A percentile compares a stretch with the other conserved stretches of the same genome.
Evolutionary conservation across 83 land plant species (phyloP).

Genomic region (Picea abies): DNA sequence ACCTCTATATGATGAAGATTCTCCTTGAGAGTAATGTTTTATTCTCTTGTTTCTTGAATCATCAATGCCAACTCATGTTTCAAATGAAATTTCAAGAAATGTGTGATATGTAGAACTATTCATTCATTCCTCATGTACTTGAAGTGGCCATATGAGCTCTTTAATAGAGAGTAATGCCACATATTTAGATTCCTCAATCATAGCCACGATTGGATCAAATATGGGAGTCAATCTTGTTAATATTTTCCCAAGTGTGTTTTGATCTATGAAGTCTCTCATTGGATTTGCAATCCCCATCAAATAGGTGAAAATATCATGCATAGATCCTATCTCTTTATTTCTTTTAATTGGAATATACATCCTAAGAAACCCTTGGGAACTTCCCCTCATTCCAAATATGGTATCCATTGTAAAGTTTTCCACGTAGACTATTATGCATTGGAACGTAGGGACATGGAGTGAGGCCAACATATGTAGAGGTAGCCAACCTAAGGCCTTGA

Average conservation of each 20-base stretch:
- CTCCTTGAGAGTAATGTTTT: background rate
- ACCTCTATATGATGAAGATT: background rate
- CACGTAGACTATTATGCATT: no score
- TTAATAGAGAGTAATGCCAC: background rate
- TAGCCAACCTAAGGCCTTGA: no score
- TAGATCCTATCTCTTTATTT: background rate
- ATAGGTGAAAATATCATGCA: background rate
- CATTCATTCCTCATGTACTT: background rate
- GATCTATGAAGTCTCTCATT: background rate
- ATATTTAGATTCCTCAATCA: background rate
- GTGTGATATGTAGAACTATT: background rate
- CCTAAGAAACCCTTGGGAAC: no score
- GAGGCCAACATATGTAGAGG: no score
- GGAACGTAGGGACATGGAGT: no score
- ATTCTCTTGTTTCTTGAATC: background rate
- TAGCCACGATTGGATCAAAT: background rate
- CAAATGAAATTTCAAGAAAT: no score
- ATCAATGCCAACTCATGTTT: background rate
- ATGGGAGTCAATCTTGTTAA: no score
- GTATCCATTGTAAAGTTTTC: no score
- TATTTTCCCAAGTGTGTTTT: no score
- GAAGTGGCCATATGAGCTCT: background rate
- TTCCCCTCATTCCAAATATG: no score
- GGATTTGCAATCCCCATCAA: background rate
- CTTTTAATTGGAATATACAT: no score